Base-by-base conservation (phyloP, 768 basidiomycete species). In the Mycena leptocephala region DNA sequence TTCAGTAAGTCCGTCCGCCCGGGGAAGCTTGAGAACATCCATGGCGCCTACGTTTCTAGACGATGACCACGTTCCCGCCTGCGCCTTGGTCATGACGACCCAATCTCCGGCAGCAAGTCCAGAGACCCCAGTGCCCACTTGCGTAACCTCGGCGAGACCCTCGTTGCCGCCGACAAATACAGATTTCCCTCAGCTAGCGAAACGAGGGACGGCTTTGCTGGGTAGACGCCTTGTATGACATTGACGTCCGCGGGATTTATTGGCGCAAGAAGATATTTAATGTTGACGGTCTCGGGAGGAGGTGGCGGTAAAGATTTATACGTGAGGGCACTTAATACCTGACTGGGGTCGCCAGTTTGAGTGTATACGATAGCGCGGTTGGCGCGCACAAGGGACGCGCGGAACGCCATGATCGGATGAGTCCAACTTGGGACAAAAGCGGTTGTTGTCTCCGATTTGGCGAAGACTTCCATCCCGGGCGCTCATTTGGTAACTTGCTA, bases 181-280 rank as follows among this genome's bases (percentile, higher is more conserved):
- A 13, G 73, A 67, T 84, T 84, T 3, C 84, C 87, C 53, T 79
- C 75, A 0, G 84, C 87, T 5, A 84, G 81, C 6, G 78, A 41
- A 18, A 84, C 80, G 65, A 91, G 77, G 65, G 85, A 82, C 16
- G 95, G 94, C 74, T 91, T 92, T 11, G 90, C 81, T 0, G 96
- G 96, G 80, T 96, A 96, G n/a, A 94, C 91, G 20, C 95, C 95
- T 82, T 96, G 93, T 41, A 96, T 88, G 70, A 94, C 93, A 75
- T 96, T 96, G 81, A 95, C 83, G 75, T 96, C 96, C 20, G 95
- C 92, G 5, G 95, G 95, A 81, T 96, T 96, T 72, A 96, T 91
- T 11, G 95, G 94, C 7, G 94, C 89, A 26, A 95, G 88, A 16
- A 94, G 85, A 81, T 94, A 91, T 76, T 88, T 89, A 82, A 96